Base-by-base conservation (phyloP, 2,329 filamentous ascomycete species). In the Metarhizium rileyi region DNA sequence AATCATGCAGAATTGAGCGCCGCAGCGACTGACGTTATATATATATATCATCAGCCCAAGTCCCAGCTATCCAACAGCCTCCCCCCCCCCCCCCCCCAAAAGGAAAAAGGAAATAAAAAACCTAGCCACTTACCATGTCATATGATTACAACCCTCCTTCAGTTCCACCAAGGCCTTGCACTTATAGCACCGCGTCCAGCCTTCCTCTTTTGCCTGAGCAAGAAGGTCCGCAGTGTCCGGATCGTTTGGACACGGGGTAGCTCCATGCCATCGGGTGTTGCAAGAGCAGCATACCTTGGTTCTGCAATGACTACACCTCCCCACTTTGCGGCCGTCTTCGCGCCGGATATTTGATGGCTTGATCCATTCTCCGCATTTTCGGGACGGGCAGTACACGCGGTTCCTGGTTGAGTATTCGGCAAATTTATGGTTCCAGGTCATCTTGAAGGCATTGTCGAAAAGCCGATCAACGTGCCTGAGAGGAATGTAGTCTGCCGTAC, bases 111-210 rank as follows among this genome's bases (percentile, higher is more conserved):
- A 25, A 14, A 16, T 4, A 5, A 36, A n/a, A 18, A 27, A 27
- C 12, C 10, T 38, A 5, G n/a, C n/a, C n/a, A 14, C 80, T 67
- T 72, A 87, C 84, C 89, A 95, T 26, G 81, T 89, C 80, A 94
- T 91, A 63, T 91, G 89, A 67, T 91, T 90, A 66, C 86, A 90
- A 42, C 88, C 88, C 64, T 91, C 86, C 57, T 84, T 84, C 46
- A 89, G 70, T 64, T 94, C 86, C 42, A 94, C 85, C 71, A 87
- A 75, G 36, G 78, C 73, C 55, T 77, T 80, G 68, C 90, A 95
- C 54, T 74, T 81, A 61, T 82, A 83, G 64, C 88, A 95, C 44
- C 80, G 74, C 63, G 87, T 83, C 83, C 84, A 90, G 23, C 85
- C 84, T 47, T 83, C 73, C 25, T 81, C 72, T 56, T 81, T 80